Percentiles rank a stretch among this genome's conserved stretches.
phyloP scores from a whole-genome alignment of 179 eudicot species.

The Silene vulgaris region DNA sequence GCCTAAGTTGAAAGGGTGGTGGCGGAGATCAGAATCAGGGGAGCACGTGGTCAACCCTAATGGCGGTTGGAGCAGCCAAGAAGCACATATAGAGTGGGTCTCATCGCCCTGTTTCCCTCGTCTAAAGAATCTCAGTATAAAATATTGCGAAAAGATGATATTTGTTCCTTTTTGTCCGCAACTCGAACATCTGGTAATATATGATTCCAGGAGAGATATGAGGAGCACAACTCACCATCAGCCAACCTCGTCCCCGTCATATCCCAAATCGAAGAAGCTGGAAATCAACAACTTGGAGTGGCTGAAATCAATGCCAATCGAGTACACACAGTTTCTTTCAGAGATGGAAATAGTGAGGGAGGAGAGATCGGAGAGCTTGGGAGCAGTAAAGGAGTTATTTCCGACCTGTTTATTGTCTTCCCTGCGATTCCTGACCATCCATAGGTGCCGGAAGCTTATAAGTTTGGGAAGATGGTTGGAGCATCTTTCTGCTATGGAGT shows the following conservation, averaged over 20 bases:
- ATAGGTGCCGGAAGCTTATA: not conserved
- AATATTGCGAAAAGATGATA: not conserved
- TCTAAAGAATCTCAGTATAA: not conserved
- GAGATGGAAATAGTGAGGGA: not conserved
- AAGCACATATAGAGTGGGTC: not conserved
- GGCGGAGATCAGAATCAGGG: not conserved
- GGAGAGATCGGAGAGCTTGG: not conserved
- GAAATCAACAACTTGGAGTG: not conserved
- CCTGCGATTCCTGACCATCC: not conserved
- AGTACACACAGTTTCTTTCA: not conserved
- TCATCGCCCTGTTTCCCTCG: slow-evolving; percentile 10
- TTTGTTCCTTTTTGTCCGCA: not conserved
- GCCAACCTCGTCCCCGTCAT: not conserved
- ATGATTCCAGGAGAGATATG: not conserved
- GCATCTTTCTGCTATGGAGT: slow-evolving; percentile 7
- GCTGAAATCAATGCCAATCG: not conserved
- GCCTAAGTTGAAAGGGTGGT: slow-evolving; percentile 25
- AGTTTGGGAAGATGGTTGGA: slow-evolving; percentile 1
- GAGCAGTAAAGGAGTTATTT: not conserved
- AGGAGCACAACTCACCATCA: not conserved
- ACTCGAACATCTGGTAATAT: not conserved
- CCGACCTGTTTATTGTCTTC: not conserved
- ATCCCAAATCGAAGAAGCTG: not conserved
- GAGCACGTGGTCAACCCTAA: no score
- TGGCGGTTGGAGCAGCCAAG: no score